These are phyloP conservation scores for Leishmania major DNA, from an alignment of 208 protist genomes.

Conservation along the genomic window DNA sequence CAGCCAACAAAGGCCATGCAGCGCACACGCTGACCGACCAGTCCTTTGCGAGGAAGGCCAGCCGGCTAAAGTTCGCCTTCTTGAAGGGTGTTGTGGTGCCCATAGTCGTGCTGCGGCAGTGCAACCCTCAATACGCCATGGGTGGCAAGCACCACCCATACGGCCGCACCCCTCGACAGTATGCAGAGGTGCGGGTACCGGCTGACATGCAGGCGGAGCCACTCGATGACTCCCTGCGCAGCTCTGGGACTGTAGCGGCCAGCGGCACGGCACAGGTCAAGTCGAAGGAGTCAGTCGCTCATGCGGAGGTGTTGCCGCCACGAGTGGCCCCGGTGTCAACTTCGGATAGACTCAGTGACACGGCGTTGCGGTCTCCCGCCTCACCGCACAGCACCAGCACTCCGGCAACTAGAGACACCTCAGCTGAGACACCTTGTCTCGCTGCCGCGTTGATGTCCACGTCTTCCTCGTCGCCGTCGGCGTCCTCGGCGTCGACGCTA, in stretches of 20 bases:
- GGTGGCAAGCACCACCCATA: not conserved
- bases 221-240: not conserved
- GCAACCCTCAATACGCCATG: conserved; percentile 20
- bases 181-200: conserved; percentile 21
- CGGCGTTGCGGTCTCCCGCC: not conserved
- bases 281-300: too few relatives aligned
- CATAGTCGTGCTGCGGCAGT: conserved; percentile 28
- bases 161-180: conserved; percentile 9
- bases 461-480: not conserved
- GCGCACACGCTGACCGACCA: not conserved
- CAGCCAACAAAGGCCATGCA: not conserved
- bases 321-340: not conserved
- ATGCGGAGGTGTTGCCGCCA: not conserved
- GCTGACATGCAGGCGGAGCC: conserved; percentile 13
- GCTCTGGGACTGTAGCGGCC: too few relatives aligned
- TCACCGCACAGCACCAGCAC: not conserved
- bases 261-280: not conserved
- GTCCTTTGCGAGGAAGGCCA: not conserved
- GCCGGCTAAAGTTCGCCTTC: conserved; percentile 33
- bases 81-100: conserved; percentile 43
- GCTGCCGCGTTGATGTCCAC: not conserved
- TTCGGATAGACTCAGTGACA: not conserved
- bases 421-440: not conserved
- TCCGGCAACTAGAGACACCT: not conserved
- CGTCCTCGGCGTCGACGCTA: conserved; percentile 11